Conservation (phyloP, 2,329 filamentous ascomycete genomes). For the Fonsecaea pugnacius region DNA sequence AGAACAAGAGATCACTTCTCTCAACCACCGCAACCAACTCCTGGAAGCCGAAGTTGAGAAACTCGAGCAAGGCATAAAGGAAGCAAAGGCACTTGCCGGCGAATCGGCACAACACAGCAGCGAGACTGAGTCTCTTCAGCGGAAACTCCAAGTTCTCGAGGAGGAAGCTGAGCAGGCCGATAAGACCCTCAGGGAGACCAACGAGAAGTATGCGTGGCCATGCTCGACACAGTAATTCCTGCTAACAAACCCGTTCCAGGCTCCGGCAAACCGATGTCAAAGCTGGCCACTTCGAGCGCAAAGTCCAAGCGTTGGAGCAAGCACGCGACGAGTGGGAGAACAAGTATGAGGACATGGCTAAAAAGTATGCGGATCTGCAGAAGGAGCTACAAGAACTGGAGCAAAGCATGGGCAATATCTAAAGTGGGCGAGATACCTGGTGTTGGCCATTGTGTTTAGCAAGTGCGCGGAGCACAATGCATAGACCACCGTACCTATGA, state of each 20-base stretch:
- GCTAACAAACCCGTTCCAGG: slow-evolving; percentile 54
- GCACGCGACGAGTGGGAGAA: slow-evolving; percentile 92
- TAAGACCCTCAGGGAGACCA: slow-evolving; percentile 93
- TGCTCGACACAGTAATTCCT: neutral
- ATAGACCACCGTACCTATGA: slow-evolving; percentile 35
- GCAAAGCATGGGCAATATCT: slow-evolving; percentile 91
- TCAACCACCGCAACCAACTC: slow-evolving; percentile 91
- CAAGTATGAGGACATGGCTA: slow-evolving; percentile 97
- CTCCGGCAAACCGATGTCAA: slow-evolving; percentile 99
- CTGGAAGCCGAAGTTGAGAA: slow-evolving; percentile 92
- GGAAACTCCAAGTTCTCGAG: slow-evolving; percentile 93
- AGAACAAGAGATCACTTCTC: slow-evolving; percentile 96
- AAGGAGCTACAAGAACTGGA: slow-evolving; percentile 93
- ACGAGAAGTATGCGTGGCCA: slow-evolving; percentile 81
- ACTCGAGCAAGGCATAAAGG: slow-evolving; percentile 79
- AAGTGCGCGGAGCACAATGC: slow-evolving; percentile 25
- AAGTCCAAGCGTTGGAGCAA: slow-evolving; percentile 93
- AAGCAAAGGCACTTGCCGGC: slow-evolving; percentile 83
- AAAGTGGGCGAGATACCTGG: slow-evolving; percentile 47
- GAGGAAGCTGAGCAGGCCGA: slow-evolving; percentile 97
- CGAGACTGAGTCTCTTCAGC: slow-evolving; percentile 88
- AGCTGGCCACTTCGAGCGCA: slow-evolving; percentile 98
- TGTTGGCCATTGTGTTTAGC: slow-evolving; percentile 22
- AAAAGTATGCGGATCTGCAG: slow-evolving; percentile 82
- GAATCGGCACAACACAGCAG: slow-evolving; percentile 81